Conservation (phyloP, 768 basidiomycete genomes). For the Suillus decipiens region DNA sequence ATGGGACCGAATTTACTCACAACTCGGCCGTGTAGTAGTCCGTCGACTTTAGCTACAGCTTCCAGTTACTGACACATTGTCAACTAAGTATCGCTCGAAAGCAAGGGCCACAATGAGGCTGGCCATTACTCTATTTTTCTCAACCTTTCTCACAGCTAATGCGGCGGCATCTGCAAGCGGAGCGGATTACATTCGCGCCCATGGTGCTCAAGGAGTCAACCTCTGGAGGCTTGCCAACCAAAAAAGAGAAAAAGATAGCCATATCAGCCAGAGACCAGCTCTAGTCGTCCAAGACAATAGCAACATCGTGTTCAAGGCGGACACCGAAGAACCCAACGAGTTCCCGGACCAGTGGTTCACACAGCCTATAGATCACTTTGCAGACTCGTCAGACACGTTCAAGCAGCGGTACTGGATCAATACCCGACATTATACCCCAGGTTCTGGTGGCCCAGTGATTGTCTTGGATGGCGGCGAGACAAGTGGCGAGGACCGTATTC, state of each 20-base stretch:
- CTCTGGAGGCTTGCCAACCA: slow-evolving; percentile 53
- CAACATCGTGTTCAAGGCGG: slow-evolving; percentile 16
- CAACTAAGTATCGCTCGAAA: neutral
- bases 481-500: slow-evolving; percentile 65
- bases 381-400: slow-evolving; percentile 61
- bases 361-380: slow-evolving; percentile 87
- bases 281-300: slow-evolving; percentile 26
- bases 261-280: slow-evolving; percentile 15
- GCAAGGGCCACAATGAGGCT: neutral
- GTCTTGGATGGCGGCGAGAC: slow-evolving; percentile 95
- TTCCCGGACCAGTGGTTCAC: slow-evolving; percentile 71
- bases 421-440: slow-evolving; percentile 72
- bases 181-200: slow-evolving; percentile 2
- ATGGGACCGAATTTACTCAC: slow-evolving; percentile 1
- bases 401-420: slow-evolving; percentile 93
- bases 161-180: slow-evolving; percentile 3
- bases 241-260: slow-evolving; percentile 19
- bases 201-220: slow-evolving; percentile 61
- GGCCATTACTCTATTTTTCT: neutral
- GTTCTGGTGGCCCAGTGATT: slow-evolving; percentile 78
- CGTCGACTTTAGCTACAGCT: neutral
- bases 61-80: neutral
- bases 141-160: neutral
- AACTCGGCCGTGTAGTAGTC: neutral
- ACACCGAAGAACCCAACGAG: slow-evolving; percentile 27